Percentiles rank a stretch among this genome's conserved stretches.
Evolutionary conservation across 768 basidiomycete genomes (phyloP).

Genomic region (Tylopilus felleus): DNA sequence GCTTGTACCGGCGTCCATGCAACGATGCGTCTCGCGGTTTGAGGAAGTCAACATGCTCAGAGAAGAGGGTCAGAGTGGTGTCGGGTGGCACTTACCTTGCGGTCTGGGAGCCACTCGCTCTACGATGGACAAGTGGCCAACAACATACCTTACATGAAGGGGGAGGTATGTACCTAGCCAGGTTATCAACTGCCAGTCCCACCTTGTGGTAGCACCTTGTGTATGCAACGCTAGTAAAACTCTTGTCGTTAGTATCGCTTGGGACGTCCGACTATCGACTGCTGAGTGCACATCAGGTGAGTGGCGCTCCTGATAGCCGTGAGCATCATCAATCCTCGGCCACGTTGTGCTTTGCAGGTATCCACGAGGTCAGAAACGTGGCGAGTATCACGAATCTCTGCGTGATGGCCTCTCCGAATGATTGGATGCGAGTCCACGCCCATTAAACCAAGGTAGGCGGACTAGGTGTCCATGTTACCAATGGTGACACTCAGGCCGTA

Average conservation of each 20-base stretch:
- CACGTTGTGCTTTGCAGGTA: too few species aligned
- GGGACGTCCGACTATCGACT: background rate
- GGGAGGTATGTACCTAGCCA: background rate
- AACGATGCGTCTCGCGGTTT: background rate
- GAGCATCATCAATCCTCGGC: background rate
- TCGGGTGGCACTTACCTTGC: background rate
- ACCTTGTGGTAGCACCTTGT: background rate
- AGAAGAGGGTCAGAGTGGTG: background rate
- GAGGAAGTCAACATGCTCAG: background rate
- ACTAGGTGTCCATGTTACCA: too few species aligned
- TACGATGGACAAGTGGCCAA: background rate
- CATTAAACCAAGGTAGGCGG: too few species aligned
- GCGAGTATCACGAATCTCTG: background rate
- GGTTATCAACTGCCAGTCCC: background rate
- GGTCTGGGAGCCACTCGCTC: background rate
- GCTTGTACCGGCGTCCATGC: background rate
- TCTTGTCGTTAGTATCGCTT: background rate
- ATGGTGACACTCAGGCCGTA: too few species aligned
- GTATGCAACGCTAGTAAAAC: background rate
- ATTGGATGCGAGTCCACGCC: too few species aligned
- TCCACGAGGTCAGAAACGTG: too few species aligned
- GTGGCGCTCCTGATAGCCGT: background rate
- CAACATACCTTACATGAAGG: background rate
- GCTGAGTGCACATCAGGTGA: background rate
- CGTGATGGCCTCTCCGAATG: background rate